Evolutionary conservation across 2,329 filamentous ascomycete species (phyloP).

Genomic region (Colletotrichum scovillei): DNA sequence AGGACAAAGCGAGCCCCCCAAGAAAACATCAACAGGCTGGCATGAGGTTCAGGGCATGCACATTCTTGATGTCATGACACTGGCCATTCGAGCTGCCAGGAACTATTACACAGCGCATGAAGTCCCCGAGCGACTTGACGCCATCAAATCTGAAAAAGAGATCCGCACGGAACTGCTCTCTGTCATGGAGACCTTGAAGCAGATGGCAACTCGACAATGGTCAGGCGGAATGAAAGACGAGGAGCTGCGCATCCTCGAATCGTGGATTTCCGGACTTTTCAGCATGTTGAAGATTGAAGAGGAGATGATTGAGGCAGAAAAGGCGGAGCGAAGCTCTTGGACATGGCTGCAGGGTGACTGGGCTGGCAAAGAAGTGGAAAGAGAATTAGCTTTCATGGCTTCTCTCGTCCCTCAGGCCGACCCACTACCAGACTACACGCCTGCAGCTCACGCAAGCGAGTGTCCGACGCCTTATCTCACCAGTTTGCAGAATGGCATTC

Average conservation of each 20-base stretch:
- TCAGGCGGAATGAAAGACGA: constrained; percentile 82
- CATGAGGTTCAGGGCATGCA: constrained; percentile 92
- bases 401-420: constrained; percentile 75
- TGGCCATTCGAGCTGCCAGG: constrained; percentile 95
- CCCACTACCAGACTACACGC: constrained; percentile 75
- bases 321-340: constrained; percentile 78
- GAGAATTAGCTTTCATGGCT: constrained; percentile 84
- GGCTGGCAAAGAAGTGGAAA: constrained; percentile 77
- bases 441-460: constrained; percentile 53
- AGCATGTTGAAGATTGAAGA: constrained; percentile 82
- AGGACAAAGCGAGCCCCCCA: constrained; percentile 36
- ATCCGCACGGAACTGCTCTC: constrained; percentile 86
- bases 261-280: constrained; percentile 84
- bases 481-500: constrained; percentile 80
- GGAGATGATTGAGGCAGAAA: constrained; percentile 79
- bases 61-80: constrained; percentile 89
- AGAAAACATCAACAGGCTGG: constrained; percentile 72
- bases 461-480: constrained; percentile 79
- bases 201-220: constrained; percentile 90
- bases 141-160: constrained; percentile 87
- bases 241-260: constrained; percentile 79
- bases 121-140: constrained; percentile 83
- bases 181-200: constrained; percentile 91
- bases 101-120: constrained; percentile 97
- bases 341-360: constrained; percentile 85